Evolutionary conservation across 805 yeast genomes (phyloP), one percentile per base, ranked within the genome.

Genomic region (Candida succiphila): DNA sequence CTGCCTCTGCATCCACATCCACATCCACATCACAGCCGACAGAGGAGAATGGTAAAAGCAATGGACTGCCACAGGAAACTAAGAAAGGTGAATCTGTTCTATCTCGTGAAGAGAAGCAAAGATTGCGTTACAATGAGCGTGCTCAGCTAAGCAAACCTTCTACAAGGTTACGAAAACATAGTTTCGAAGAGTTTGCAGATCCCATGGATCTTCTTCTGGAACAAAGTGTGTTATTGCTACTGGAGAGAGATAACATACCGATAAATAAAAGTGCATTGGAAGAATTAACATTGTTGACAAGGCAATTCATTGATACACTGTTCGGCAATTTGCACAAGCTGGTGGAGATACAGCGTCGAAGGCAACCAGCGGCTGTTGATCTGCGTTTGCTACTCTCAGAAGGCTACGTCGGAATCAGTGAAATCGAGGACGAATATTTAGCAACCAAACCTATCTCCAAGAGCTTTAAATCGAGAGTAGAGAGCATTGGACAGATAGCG

Each of bases 331-430:
- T 80, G 18, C 72, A 70, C 30, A 65, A 65, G 38, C 52, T 72
- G 23, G 64, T 77, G 3, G 75, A 74, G 36, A 52, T 70, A 1
- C 88, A 80, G 50, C 60, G 89, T 43, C 64, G 87, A 32, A 57
- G 62, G 15, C 49, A 51, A n/a, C 75, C 80, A 1, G 60, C 79
- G 0, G 56, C 66, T 15, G 58, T 56, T 20, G 88, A 81, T 50
- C 35, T 76, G 9, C 51, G 55, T 17, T 43, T 74, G 32, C 49
- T 75, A 31, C 42, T 72, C 1, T 50, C 56, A 24, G 63, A 67
- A 9, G 69, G 67, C 23, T 51, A 59, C 20, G 45, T 80, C 15
- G 38, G 55, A 4, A 50, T 64, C 12, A 25, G 43, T 1, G 72
- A 59, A 3, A 41, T 79, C 7, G 55, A 60, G 31, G 48, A 51